Evolutionary conservation across 2,329 filamentous ascomycete species (phyloP), one percentile per base, ranked within the genome.

Genomic region (Reticulascus tulasneorum): DNA sequence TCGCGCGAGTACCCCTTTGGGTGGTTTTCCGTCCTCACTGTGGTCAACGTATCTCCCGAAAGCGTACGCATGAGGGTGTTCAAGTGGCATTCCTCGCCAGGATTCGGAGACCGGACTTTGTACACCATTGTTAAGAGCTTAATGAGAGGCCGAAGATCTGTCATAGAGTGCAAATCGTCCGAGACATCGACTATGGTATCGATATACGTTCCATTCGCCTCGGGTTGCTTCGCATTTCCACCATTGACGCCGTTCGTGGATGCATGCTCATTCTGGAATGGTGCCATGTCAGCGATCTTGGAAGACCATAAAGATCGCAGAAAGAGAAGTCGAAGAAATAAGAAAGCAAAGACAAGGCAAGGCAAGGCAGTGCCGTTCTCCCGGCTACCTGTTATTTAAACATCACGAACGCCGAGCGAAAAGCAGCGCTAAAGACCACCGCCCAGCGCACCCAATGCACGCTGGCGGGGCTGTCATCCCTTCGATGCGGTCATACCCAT

Each of bases 91-190:
- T 58, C 50, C 29, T 43, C 43, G 4, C 39, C 38, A 10, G 47
- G 47, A 6, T 42, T 42, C 8, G 56, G 55, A 20, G 45, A 49
- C 21, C 49, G 48, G 35, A 51, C 47, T 34, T 51, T 49, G 38
- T 59, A 61, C 27, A 58, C 51, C 33, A 62, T 47, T 23, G 55
- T 45, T 33, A 62, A 40, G 37, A 62, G 56, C 17, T 49, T 53
- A 44, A 62, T 53, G 29, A 62, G 58, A 15, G 56, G 47, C 27
- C 49, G 48, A 33, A 57, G 48, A 20, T 52, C 51, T 3, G 51
- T 52, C 49, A 56, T 58, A 39, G 45, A 48, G 5, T 43, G 47
- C 29, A 61, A 47, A 31, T 53, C 48, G 2, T 56, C 53, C 3
- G 58, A 62, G 26, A 61, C 42, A 17, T 36, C 45, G 33, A 40